Evolutionary conservation across 257 asterid genomes (phyloP), one percentile per base, ranked within the genome.

Genomic region (Primulina huaijiensis): DNA sequence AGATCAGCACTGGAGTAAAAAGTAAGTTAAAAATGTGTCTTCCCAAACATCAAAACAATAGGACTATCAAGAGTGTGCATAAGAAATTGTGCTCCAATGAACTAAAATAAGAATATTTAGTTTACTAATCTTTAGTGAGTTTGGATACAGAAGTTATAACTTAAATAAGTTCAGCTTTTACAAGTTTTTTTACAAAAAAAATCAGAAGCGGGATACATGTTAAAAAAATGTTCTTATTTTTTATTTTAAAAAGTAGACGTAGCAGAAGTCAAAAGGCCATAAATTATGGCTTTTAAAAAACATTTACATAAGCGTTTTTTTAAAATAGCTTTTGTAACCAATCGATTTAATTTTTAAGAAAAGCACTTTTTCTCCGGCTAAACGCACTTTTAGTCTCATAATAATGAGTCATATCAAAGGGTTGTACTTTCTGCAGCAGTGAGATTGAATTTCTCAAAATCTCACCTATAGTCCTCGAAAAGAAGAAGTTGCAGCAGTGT

Each of bases 391-490:
- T 23, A 23, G 25, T 23, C 25, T 23, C 25, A 8, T 33, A 53
- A 52, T 37, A 37, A 9, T 34, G 25, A 6, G 38, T 37, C 46
- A 37, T 8, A 37, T 37, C 8, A 1, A 37, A 37, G 8, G 46
- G 11, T 37, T 37, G 8, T 19, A 16, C 60, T 60, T 62, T 43
- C 43, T 34, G 38, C 35, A 56, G 56, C 46, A 65, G 12, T 63
- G 34, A 61, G 64, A 62, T 65, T 50, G 37, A 57, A 69, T 61
- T 63, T 65, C 33, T 58, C 70, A 40, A 58, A 78, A 34, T 38
- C 86, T 80, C 68, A 90, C 99, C 95, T 87, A 79, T 89, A 93
- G 75, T 93, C 96, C 79, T 89, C 96, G 69, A 93, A 90, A 73
- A 93, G 92, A 74, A 93, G 92, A 68, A 89, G 84, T 71, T 89